Evolutionary conservation across 352 stramenopile species (phyloP), one percentile per base, ranked within the genome.

Genomic region (Globisporangium yorkense): DNA sequence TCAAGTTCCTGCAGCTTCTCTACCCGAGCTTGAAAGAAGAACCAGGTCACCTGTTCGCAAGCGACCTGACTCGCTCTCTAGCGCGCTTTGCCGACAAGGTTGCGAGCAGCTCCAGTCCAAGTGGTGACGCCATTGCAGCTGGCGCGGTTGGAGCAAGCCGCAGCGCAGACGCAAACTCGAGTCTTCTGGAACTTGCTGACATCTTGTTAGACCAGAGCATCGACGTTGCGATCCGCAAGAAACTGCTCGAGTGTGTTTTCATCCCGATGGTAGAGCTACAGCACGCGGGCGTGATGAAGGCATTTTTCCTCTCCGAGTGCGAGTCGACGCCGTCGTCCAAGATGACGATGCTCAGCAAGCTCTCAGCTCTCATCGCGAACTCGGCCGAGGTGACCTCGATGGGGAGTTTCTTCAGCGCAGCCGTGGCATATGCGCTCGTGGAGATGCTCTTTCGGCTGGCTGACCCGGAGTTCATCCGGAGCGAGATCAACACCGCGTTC

Each of bases 401-500:
- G 44, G 66, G 45, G 55, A 68, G 53, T 47, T 71, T 73, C 51
- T 80, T 89, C 48, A 77, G 69, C 5, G 69, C 74, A 39, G 77
- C 72, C 18, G 77, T 88, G 13, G 75, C 77, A 48, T 92, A 74
- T 64, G 66, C 73, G 9, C 61, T 89, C 31, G 68, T 92, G 10
- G 80, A 92, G 55, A 65, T 89, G 21, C 54, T 89, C 44, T 92
- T 81, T 59, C 72, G 82, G 1, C 60, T 89, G 15, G 61, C 82
- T 12, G 74, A 89, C 40, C 72, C 77, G 1, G 82, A 92, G 24
- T 62, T 77, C 49, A 74, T 94, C 65, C 77, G 84, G 37, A 71
- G 59, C 29, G 67, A 78, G 18, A 77, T 94, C 49, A 92, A 92
- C 56, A 60, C 67, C n/a, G 73, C 71, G 33, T 92, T 91, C 61